Base-by-base conservation (phyloP, 768 basidiomycete species). In the Amylocystis lapponica region DNA sequence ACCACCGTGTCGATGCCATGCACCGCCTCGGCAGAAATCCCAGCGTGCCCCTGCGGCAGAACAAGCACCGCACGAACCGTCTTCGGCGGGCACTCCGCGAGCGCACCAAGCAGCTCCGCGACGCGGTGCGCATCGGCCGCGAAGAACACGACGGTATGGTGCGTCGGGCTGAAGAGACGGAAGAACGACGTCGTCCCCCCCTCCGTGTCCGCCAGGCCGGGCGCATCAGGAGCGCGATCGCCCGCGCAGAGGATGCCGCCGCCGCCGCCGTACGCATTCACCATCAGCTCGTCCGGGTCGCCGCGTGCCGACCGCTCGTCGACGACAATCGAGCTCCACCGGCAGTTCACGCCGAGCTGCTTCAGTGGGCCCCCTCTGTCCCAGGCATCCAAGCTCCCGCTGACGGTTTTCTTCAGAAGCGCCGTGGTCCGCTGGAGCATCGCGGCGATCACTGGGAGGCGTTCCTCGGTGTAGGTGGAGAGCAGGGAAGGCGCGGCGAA, bases 291-390 rank as follows among this genome's bases (percentile, higher is more conserved):
- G 3, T 16, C 27, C 25, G n/a, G 21, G 5, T 2, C 27, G 5
- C 36, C 35, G 9, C 19, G 10, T 2, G 33, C 16, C 4, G 27
- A 16, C n/a, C 50, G 25, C 7, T 49, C 67, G 39, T 78, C 76
- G 12, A 72, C 19, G 1, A 78, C 61, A 20, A 76, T 64, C 0
- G 69, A 48, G 50, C 76, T 78, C 57, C 69, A 66, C 9, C 78
- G 66, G 49, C 72, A 79, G 56, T 79, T 79, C 33, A 78, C 63
- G 7, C 74, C 75, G 27, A 77, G 66, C 56, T 74, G 71, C n/a
- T 57, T 50, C 4, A 74, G 25, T 8, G 32, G 31, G 5, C 11
- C 9, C 13, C 31, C 31, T 5, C 41, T 17, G 13, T 17, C 10
- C 41, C 41, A 42, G 3, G 31, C 20, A 17, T 45, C 43, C 6